These are phyloP conservation scores for Prunus mongolica DNA, from an alignment of 306 rosid genomes.

Conservation along the genomic window DNA sequence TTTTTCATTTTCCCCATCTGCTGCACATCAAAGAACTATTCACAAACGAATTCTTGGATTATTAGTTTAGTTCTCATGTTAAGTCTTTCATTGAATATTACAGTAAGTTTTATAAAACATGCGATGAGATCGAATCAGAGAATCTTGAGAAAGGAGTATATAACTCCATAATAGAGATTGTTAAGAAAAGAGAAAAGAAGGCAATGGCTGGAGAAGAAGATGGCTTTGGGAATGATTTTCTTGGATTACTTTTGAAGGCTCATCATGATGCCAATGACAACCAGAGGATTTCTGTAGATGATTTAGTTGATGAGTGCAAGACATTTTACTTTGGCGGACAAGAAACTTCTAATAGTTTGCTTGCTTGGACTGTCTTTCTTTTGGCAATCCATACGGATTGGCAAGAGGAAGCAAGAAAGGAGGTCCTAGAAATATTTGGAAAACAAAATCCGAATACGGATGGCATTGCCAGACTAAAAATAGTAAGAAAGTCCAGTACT, in stretches of 20 bases:
- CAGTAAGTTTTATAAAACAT: background rate
- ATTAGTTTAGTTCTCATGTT: background rate
- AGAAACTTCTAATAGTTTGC: conserved; percentile 10
- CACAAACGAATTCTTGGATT: no score
- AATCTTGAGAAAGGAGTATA: background rate
- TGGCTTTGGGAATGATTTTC: conserved; percentile 27
- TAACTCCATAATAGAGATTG: background rate
- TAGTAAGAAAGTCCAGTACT: conserved; percentile 9
- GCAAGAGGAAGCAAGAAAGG: conserved; percentile 37
- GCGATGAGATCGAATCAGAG: background rate
- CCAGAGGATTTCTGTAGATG: conserved; percentile 11
- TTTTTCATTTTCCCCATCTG: no score
- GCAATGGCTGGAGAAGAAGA: conserved; percentile 14
- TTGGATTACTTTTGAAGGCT: conserved; percentile 23
- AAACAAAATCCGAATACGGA: conserved; percentile 1
- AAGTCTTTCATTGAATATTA: background rate
- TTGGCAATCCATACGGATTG: conserved; percentile 22
- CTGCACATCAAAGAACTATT: no score
- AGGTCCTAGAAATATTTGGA: conserved; percentile 14
- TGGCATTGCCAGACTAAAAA: conserved; percentile 9
- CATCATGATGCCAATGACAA: conserved; percentile 17
- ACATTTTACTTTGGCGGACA: conserved; percentile 21
- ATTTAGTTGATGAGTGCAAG: conserved; percentile 21
- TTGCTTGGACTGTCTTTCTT: conserved; percentile 27
- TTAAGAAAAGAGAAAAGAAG: conserved; percentile 12